Evolutionary conservation across 257 asterid genomes (phyloP).

Genomic region (Fraxinus pennsylvanica): DNA sequence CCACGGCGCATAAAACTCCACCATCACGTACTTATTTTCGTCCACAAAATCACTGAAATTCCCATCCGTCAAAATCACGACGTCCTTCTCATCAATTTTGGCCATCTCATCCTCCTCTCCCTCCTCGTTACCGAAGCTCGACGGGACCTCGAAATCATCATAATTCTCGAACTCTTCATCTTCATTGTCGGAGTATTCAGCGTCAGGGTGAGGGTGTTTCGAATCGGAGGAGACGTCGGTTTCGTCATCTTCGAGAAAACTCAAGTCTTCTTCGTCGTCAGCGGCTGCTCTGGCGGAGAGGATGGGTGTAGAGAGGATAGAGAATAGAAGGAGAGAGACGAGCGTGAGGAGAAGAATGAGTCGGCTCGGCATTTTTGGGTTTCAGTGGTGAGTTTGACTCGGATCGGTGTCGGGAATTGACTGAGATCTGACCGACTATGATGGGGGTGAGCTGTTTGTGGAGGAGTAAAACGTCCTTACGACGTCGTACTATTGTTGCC

Average conservation of each 20-base stretch:
- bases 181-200: constrained; percentile 39
- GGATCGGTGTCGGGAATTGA: constrained; percentile 22
- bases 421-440: neutral
- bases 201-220: constrained; percentile 41
- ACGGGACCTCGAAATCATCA: constrained; percentile 52
- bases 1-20: constrained; percentile 98
- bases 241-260: constrained; percentile 52
- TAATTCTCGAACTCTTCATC: constrained; percentile 49
- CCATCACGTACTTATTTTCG: constrained; percentile 79
- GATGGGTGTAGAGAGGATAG: constrained; percentile 30
- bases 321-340: constrained; percentile 31
- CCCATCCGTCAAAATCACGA: constrained; percentile 65
- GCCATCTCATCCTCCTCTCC: constrained; percentile 35
- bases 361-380: constrained; percentile 44
- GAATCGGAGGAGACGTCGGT: constrained; percentile 26
- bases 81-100: constrained; percentile 73
- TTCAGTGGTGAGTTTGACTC: constrained; percentile 27
- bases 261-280: constrained; percentile 60
- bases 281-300: constrained; percentile 23
- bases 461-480: neutral
- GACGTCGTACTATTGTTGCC: neutral
- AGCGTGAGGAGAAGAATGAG: constrained; percentile 24
- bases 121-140: constrained; percentile 37
- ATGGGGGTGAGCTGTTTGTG: neutral
- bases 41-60: constrained; percentile 70